phyloP scores from a whole-genome alignment of 352 stramenopile species.

The Phytophthora chlamydospora region DNA sequence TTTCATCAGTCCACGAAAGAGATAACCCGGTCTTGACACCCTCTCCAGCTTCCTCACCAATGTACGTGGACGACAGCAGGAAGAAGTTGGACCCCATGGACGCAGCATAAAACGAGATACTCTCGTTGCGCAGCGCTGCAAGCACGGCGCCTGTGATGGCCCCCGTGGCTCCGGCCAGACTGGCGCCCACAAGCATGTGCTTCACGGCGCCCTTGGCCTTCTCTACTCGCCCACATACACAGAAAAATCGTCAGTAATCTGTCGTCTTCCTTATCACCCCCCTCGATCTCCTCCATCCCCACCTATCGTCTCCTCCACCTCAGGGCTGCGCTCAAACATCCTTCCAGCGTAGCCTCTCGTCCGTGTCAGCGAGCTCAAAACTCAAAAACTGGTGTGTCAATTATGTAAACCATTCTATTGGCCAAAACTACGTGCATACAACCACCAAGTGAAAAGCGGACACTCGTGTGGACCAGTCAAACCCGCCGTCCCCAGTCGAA shows the following conservation, averaged over 20 bases:
- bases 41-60: conserved; percentile 41
- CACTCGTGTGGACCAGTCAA: conserved; percentile 28
- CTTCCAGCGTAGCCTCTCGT: conserved; percentile 8
- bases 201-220: conserved; percentile 73
- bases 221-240: conserved; percentile 27
- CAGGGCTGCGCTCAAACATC: conserved; percentile 39
- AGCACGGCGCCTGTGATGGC: conserved; percentile 64
- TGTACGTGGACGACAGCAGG: conserved; percentile 84
- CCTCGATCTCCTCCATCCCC: not conserved
- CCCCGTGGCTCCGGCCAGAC: conserved; percentile 56
- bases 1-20: too few relatives aligned
- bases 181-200: conserved; percentile 71
- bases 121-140: conserved; percentile 76
- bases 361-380: conserved; percentile 1
- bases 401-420: conserved; percentile 17
- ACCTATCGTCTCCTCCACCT: conserved; percentile 38
- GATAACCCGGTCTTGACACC: not conserved
- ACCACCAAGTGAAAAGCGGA: conserved; percentile 6
- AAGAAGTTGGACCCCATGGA: conserved; percentile 90
- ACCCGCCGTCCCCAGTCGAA: not conserved
- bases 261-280: not conserved
- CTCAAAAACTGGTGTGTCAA: conserved; percentile 11
- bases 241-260: conserved; percentile 4
- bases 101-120: conserved; percentile 79
- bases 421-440: conserved; percentile 5